Evolutionary conservation across 148 eudicot species (phyloP).

Genomic region (Camellia japonica): DNA sequence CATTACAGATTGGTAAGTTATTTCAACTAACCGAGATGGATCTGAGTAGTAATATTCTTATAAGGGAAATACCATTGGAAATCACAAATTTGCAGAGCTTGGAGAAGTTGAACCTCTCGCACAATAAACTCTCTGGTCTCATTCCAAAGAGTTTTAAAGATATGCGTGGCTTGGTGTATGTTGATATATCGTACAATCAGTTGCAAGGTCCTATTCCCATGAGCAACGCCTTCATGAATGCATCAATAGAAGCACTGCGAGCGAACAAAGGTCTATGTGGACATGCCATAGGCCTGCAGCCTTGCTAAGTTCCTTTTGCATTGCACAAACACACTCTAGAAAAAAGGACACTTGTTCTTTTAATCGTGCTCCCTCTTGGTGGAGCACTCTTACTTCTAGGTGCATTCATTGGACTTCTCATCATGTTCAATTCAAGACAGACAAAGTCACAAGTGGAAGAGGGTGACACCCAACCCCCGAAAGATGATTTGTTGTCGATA

Average conservation of each 20-base stretch:
- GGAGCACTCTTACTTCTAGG: slow-evolving; percentile 18
- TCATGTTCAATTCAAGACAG: not conserved
- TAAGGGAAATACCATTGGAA: slow-evolving; percentile 29
- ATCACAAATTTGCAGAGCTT: slow-evolving; percentile 25
- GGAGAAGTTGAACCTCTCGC: slow-evolving; percentile 23
- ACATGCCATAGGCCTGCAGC: slow-evolving; percentile 24
- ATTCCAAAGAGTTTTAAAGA: slow-evolving; percentile 33
- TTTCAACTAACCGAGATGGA: slow-evolving; percentile 10
- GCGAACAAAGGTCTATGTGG: slow-evolving; percentile 37
- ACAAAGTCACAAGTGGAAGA: not conserved
- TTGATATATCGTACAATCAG: slow-evolving; percentile 37
- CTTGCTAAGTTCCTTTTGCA: slow-evolving; percentile 7
- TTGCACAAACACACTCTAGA: not conserved
- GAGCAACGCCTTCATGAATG: slow-evolving; percentile 23
- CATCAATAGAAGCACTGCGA: slow-evolving; percentile 21
- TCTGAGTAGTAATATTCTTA: slow-evolving; percentile 34
- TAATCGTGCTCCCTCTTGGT: slow-evolving; percentile 28
- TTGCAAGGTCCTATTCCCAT: slow-evolving; percentile 39
- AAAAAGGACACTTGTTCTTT: not conserved
- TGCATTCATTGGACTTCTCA: slow-evolving; percentile 6
- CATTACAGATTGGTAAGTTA: not conserved
- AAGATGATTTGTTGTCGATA: not conserved
- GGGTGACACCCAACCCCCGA: not conserved
- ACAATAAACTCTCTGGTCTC: too few species aligned
- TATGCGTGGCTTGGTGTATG: slow-evolving; percentile 18